Evolutionary conservation across 164 flowering plant genomes (phyloP), one percentile per base, ranked within the genome.

Genomic region (Piper betle): DNA sequence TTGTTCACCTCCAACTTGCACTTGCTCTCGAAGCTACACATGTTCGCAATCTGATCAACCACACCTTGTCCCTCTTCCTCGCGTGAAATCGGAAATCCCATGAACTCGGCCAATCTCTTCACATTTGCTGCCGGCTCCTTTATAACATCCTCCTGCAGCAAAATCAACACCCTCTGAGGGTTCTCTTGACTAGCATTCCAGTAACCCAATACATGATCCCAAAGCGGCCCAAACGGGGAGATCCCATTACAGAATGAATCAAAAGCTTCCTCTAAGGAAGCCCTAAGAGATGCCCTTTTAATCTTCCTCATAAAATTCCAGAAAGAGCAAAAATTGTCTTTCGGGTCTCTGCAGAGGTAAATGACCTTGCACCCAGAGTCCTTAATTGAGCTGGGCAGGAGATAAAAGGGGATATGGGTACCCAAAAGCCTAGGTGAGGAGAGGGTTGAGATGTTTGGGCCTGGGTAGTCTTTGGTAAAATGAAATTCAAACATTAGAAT

Each of bases 1-100:
- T 58, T 71, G 41, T 72, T 75, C 53, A 72, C 72, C 56, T 75
- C 67, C 60, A 75, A 39, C 59, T 62, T 72, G 39, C 73, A 66
- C 67, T 69, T n/a, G 15, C 38, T 66, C 17, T 72, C 71, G 60
- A 75, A 72, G 39, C 78, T 72, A 46, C 75, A 72, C 37, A 69
- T 39, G 57, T 37, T 53, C 50, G 50, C n/a, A 69, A 73, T 13
- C 62, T n/a, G n/a, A n/a, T n/a, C n/a, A n/a, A n/a, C n/a, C n/a
- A n/a, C n/a, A n/a, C n/a, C n/a, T n/a, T n/a, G 39, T 1, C 43
- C 50, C 56, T 64, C 69, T 50, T 69, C 75, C 53, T 69, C 67
- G 5, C 6, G 0, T 1, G 68, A 57, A 37, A 75, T 66, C 13
- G 69, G 71, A n/a, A 19, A 55, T 0, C 73, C 75, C 57, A 69